phyloP scores from a whole-genome alignment of 805 yeast species.

The Nematodospora valgi region DNA sequence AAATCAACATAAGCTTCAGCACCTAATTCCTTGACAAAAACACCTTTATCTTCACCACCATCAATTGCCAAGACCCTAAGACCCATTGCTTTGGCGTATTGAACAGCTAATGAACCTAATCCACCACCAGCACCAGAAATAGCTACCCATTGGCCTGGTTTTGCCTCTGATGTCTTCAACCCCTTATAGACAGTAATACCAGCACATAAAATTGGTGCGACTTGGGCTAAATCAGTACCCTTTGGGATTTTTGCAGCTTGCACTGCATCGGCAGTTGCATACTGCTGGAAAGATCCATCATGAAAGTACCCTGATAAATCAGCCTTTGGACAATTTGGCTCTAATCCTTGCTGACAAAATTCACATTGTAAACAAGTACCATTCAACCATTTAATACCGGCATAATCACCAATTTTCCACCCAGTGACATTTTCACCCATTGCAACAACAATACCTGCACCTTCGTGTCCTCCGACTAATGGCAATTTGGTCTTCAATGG shows the following conservation, averaged over 20 bases:
- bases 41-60: constrained; percentile 62
- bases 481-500: constrained; percentile 73
- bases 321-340: constrained; percentile 68
- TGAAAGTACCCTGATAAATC: constrained; percentile 76
- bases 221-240: constrained; percentile 69
- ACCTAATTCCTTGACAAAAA: constrained; percentile 54
- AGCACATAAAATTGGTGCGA: constrained; percentile 85
- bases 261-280: constrained; percentile 82
- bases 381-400: constrained; percentile 83
- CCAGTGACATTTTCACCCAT: constrained; percentile 65
- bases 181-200: constrained; percentile 93
- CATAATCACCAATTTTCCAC: constrained; percentile 75
- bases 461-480: constrained; percentile 86
- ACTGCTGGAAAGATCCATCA: constrained; percentile 90
- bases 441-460: constrained; percentile 83
- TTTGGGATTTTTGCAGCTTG: constrained; percentile 80
- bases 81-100: constrained; percentile 78
- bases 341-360: constrained; percentile 62
- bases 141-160: constrained; percentile 74
- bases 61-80: constrained; percentile 68
- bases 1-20: constrained; percentile 65
- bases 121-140: constrained; percentile 82
- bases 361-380: constrained; percentile 77
- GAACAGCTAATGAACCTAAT: constrained; percentile 69
- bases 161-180: constrained; percentile 68